A percentile compares a stretch with the other conserved stretches of the same genome.
These are phyloP conservation scores for Talinum fruticosum DNA, from an alignment of 148 eudicot species.

Conservation along the genomic window DNA sequence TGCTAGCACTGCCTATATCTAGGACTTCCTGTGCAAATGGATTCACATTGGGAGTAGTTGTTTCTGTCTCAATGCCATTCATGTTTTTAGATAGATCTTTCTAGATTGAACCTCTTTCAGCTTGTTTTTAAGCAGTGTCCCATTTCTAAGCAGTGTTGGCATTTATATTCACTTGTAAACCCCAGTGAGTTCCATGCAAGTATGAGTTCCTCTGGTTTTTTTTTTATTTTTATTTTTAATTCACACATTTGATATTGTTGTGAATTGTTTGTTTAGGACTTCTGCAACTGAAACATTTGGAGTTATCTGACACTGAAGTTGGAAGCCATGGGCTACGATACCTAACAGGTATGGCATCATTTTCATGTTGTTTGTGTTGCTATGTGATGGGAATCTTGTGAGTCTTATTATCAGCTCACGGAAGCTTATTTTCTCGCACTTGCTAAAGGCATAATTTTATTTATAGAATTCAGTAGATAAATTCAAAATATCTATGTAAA, in stretches of 20 bases:
- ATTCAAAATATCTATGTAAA: no score
- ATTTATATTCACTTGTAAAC: neutral
- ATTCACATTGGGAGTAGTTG: no score
- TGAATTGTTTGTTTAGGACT: constrained; percentile 48
- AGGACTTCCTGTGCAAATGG: no score
- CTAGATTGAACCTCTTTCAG: neutral
- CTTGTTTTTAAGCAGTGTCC: neutral
- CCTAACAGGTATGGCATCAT: constrained; percentile 59
- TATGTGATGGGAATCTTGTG: neutral
- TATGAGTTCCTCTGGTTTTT: neutral
- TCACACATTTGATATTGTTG: neutral
- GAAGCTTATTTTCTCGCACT: neutral
- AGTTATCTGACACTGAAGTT: constrained; percentile 93
- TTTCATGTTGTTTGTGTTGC: neutral
- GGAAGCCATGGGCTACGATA: constrained; percentile 75
- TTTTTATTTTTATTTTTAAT: no score
- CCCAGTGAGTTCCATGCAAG: neutral
- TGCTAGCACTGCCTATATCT: no score
- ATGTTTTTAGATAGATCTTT: neutral
- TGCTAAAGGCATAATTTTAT: no score
- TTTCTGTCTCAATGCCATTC: neutral
- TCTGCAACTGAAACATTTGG: constrained; percentile 62
- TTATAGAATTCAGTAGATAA: neutral
- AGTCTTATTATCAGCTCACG: neutral
- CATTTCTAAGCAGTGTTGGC: neutral